These are phyloP conservation scores for Acarospora socialis DNA, from an alignment of 2,329 filamentous ascomycete species.

Conservation along the genomic window DNA sequence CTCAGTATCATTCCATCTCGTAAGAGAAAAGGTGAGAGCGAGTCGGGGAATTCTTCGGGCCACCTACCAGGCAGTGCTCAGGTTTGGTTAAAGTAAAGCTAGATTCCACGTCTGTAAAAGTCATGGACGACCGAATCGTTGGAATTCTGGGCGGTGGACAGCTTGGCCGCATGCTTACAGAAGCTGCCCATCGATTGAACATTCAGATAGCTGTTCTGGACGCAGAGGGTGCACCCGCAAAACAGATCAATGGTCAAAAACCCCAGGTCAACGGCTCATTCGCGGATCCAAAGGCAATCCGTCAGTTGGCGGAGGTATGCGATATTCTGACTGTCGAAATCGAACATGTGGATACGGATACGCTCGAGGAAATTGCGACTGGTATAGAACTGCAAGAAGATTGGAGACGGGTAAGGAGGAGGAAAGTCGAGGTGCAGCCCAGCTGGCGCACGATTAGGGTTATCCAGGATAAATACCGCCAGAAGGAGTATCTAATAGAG, in stretches of 20 bases:
- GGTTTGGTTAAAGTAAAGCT: neutral
- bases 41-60: neutral
- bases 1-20: neutral
- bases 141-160: conserved; percentile 51
- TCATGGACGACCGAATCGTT: conserved; percentile 14
- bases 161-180: conserved; percentile 84
- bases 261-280: conserved; percentile 76
- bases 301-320: conserved; percentile 58
- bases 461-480: conserved; percentile 86
- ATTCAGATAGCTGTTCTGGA: conserved; percentile 71
- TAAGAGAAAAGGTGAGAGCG: neutral
- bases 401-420: conserved; percentile 3
- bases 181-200: conserved; percentile 68
- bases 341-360: conserved; percentile 83
- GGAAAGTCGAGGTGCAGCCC: conserved; percentile 53
- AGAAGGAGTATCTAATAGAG: conserved; percentile 65
- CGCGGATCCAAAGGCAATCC: conserved; percentile 66
- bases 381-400: conserved; percentile 34
- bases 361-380: conserved; percentile 65
- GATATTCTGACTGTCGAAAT: conserved; percentile 88
- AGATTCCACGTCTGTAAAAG: neutral
- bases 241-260: conserved; percentile 65
- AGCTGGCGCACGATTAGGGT: conserved; percentile 74
- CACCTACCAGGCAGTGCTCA: neutral
- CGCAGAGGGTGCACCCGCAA: conserved; percentile 60